Percentiles rank a stretch among this genome's conserved stretches.
These are phyloP conservation scores for Cucumis hystrix DNA, from an alignment of 306 rosid genomes.

Conservation along the genomic window DNA sequence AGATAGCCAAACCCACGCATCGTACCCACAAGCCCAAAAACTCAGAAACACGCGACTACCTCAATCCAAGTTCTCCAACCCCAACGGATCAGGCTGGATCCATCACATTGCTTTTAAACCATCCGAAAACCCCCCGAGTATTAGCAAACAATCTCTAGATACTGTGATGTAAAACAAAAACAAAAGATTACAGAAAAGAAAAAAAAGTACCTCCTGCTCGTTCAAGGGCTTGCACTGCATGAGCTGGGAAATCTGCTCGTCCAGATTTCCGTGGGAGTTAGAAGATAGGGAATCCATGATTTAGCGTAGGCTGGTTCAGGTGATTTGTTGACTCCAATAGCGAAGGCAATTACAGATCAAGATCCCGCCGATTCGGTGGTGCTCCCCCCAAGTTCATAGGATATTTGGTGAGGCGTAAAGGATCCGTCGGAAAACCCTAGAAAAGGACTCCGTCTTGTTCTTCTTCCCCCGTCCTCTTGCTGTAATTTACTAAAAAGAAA, in stretches of 20 bases:
- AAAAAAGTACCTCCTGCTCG: slow-evolving; percentile 59
- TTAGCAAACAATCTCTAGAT: not conserved
- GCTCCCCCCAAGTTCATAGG: slow-evolving; percentile 34
- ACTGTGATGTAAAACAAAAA: not conserved
- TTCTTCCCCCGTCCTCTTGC: not conserved
- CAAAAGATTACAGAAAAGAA: not conserved
- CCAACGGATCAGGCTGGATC: slow-evolving; percentile 25
- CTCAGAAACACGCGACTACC: not conserved
- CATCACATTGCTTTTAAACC: slow-evolving; percentile 8
- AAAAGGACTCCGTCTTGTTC: slow-evolving; percentile 5
- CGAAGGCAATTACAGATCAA: slow-evolving; percentile 21
- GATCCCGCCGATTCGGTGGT: slow-evolving; percentile 15
- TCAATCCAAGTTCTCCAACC: not conserved
- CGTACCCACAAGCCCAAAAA: not conserved
- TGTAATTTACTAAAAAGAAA: not conserved
- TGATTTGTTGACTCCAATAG: not conserved
- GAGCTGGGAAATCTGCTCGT: slow-evolving; percentile 91
- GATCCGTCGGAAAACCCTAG: slow-evolving; percentile 12
- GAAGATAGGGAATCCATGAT: slow-evolving; percentile 74
- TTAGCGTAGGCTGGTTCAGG: not conserved
- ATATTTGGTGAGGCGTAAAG: slow-evolving; percentile 18
- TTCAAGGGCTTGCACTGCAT: slow-evolving; percentile 99
- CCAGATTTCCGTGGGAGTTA: slow-evolving; percentile 75
- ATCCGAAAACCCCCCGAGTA: not conserved
- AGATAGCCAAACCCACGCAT: not conserved